Conservation (phyloP, 2,329 filamentous ascomycete genomes). For the Fusarium equiseti region DNA sequence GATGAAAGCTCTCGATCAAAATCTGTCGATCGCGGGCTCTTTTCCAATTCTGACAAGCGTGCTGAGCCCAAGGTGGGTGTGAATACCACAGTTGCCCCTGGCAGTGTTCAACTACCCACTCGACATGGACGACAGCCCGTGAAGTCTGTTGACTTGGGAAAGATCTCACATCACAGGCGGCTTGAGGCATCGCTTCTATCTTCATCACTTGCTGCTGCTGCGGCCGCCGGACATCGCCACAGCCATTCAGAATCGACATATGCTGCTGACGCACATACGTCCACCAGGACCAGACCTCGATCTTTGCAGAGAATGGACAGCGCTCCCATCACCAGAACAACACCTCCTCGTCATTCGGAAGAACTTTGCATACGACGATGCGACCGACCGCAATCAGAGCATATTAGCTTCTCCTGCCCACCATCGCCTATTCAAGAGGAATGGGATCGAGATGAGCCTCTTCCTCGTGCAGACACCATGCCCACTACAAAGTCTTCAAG, state of each 20-base stretch:
- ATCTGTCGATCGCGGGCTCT: conserved; percentile 73
- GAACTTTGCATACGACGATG: conserved; percentile 22
- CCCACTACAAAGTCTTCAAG: conserved; percentile 64
- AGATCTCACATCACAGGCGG: conserved; percentile 45
- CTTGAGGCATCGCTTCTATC: conserved; percentile 56
- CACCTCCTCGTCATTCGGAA: conserved; percentile 32
- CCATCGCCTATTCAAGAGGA: conserved; percentile 61
- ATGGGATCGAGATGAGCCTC: conserved; percentile 47
- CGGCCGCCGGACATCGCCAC: conserved; percentile 55
- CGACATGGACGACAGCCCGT: conserved; percentile 61
- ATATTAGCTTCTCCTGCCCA: conserved; percentile 56
- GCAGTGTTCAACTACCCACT: conserved; percentile 63
- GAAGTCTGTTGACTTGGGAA: conserved; percentile 58
- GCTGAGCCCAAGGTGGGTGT: conserved; percentile 73
- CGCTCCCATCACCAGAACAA: conserved; percentile 32
- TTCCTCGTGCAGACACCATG: conserved; percentile 56
- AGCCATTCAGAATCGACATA: conserved; percentile 60
- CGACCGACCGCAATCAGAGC: conserved; percentile 23
- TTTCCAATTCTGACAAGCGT: conserved; percentile 72
- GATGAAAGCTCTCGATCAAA: conserved; percentile 67
- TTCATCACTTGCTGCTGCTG: conserved; percentile 53
- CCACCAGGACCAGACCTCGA: conserved; percentile 59
- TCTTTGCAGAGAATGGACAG: conserved; percentile 61
- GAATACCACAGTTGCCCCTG: conserved; percentile 71
- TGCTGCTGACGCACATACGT: conserved; percentile 44